Evolutionary conservation across 2,329 filamentous ascomycete genomes (phyloP), one percentile per base, ranked within the genome.

Genomic region (Pyrenophora graminea): DNA sequence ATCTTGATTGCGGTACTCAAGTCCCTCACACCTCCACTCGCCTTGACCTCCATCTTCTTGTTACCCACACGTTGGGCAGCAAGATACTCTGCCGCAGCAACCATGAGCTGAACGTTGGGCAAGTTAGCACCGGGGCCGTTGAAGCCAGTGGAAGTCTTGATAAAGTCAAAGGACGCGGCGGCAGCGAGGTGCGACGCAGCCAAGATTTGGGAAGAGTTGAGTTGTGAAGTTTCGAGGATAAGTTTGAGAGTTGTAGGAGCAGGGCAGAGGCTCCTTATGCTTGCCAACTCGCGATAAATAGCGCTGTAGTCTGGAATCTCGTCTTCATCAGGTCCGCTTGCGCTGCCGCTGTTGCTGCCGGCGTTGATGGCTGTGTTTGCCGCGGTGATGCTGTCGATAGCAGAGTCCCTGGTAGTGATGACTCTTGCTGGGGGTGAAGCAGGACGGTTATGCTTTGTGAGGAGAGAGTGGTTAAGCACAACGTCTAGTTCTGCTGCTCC

Each of bases 61-160:
- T 53, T 63, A 43, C 63, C 55, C 3, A 66, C 48, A 7, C 61
- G 57, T 59, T 56, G 67, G 56, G 48, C 72, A 23, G 60, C 74
- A n/a, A 81, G 60, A 31, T 69, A 69, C 57, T 79, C 75, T 9
- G 77, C 78, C 3, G 76, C 76, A 8, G 75, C 74, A 10, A 76
- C 74, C 83, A 85, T 85, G 23, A 83, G 64, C 41, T 74, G 69
- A 19, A 86, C 80, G 59, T 82, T 72, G 44, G 80, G 76, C 13
- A 78, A 70, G 31, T 65, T 79, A 0, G 83, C 83, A 7, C 82
- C 82, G 1, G 74, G 72, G 0, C 82, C 83, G 42, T 79, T 77
- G 67, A 84, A 85, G 1, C 83, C 83, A 1, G 83, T 85, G 25
- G 77, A 80, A 0, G 83, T 85, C 71, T 85, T 85, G 54, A 86